A percentile compares a stretch with the other conserved stretches of the same genome.
Conservation (phyloP, 2,329 filamentous ascomycete genomes). For the Neonectria hederae region DNA sequence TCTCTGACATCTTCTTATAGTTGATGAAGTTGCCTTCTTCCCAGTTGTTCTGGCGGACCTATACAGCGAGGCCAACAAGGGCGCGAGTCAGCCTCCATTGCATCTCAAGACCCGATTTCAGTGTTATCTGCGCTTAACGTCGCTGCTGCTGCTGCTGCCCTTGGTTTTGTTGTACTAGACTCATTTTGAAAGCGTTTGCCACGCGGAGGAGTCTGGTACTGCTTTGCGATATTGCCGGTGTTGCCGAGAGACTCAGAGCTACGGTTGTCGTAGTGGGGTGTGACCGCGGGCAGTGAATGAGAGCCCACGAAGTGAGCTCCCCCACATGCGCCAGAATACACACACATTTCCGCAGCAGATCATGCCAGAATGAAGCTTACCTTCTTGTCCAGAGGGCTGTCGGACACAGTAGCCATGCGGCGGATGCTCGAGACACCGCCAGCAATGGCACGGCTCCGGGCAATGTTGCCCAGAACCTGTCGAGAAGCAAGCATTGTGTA, state of each 20-base stretch:
- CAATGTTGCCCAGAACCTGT: conserved; percentile 72
- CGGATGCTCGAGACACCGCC: conserved; percentile 69
- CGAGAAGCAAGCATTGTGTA: conserved; percentile 74
- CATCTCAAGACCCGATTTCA: not conserved
- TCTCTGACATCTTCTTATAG: conserved; percentile 99
- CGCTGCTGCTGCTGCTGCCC: not conserved
- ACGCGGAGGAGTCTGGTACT: not conserved
- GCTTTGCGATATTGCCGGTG: not conserved
- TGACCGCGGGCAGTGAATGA: not conserved
- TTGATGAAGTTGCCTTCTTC: conserved; percentile 98
- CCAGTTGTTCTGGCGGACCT: conserved; percentile 95
- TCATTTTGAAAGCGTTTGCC: not conserved
- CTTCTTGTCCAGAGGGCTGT: conserved; percentile 91
- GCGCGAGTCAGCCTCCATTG: conserved; percentile 27
- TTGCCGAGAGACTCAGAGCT: not conserved
- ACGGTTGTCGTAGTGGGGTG: not conserved
- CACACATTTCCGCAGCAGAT: not conserved
- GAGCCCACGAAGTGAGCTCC: not conserved
- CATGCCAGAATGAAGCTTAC: conserved; percentile 53
- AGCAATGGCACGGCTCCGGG: conserved; percentile 67
- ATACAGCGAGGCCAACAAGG: conserved; percentile 12
- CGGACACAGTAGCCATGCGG: conserved; percentile 85
- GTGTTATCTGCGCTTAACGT: not conserved
- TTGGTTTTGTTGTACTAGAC: not conserved
- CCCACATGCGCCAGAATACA: not conserved